Evolutionary conservation across 1,284 basidiomycete genomes (phyloP), one percentile per base, ranked within the genome.

Genomic region (Fomitopsis schrenkii): DNA sequence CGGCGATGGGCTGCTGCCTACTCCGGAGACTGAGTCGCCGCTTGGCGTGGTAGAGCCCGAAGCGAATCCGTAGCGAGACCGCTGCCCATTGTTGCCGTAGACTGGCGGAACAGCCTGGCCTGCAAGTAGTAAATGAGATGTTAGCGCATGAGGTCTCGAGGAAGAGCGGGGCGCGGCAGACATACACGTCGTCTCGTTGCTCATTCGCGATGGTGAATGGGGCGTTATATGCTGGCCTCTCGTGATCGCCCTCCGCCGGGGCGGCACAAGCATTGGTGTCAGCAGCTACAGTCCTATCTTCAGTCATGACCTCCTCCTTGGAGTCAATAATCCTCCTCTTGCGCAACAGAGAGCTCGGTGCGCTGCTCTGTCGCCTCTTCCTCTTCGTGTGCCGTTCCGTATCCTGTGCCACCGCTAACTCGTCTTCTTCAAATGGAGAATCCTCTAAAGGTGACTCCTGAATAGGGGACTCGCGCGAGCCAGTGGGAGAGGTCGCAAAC

Each of bases 11-110:
- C 7, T 40, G n/a, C 7, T 19, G 9, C 22, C 60, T 63, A 41
- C 57, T 60, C 41, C 62, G 68, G 26, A 63, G 57, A 46, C 60
- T 54, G 38, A 73, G 58, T 45, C 68, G 68, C 58, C 82, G 78
- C 71, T 84, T 81, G 19, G 83, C 82, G 60, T 85, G 76, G 71
- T 87, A 87, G 54, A 87, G 72, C 62, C 77, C 75, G 67, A 88
- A 86, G 44, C 83, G 77, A 45, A 87, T 65, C 63, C 82, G 73
- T 30, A 87, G 77, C 0, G 76, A 69, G 30, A 86, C 63, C 8
- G 85, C 82, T 64, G 84, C 83, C 85, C 85, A 87, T 59, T 86
- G 82, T 38, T 55, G 58, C 5, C 77, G 76, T 50, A 87, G 71
- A 45, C 72, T 73, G 67, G 86, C 76, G 10, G 75, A 73, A 71